Evolutionary conservation across 768 basidiomycete genomes (phyloP).

Genomic region (Xerocomellus chrysenteron): DNA sequence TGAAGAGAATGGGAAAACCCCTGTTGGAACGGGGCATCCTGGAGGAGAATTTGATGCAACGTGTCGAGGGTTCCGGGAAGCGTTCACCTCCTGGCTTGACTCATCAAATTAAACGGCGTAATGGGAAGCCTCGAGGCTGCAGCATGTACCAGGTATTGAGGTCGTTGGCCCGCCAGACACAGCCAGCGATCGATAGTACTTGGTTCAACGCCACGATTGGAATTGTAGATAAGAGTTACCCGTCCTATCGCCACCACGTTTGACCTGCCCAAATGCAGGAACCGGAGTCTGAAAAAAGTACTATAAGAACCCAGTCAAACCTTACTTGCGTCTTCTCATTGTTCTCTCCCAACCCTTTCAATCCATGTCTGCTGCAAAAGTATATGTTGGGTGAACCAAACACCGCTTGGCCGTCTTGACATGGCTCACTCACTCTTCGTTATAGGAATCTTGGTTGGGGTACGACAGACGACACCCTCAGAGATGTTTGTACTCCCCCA

Average conservation of each 20-base stretch:
- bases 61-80: background rate
- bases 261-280: constrained; percentile 25
- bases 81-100: background rate
- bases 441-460: constrained; percentile 35
- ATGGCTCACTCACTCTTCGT: background rate
- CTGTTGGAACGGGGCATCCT: background rate
- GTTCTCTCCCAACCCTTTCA: constrained; percentile 14
- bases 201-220: background rate
- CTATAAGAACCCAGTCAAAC: constrained; percentile 30
- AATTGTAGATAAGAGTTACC: constrained; percentile 10
- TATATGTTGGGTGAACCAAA: constrained; percentile 34
- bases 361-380: constrained; percentile 31
- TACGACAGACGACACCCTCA: constrained; percentile 30
- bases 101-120: constrained; percentile 1
- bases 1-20: background rate
- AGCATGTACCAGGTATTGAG: background rate
- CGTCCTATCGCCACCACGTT: constrained; percentile 8
- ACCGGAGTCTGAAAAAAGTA: constrained; percentile 35
- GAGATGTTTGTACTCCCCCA: constrained; percentile 19
- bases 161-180: too few relatives aligned
- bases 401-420: background rate
- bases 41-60: constrained; percentile 7
- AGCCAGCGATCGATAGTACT: background rate
- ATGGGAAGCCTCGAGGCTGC: constrained; percentile 12
- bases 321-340: constrained; percentile 9